These are phyloP conservation scores for Talaromyces sp. DNA, from an alignment of 2,329 filamentous ascomycete species.

Conservation along the genomic window DNA sequence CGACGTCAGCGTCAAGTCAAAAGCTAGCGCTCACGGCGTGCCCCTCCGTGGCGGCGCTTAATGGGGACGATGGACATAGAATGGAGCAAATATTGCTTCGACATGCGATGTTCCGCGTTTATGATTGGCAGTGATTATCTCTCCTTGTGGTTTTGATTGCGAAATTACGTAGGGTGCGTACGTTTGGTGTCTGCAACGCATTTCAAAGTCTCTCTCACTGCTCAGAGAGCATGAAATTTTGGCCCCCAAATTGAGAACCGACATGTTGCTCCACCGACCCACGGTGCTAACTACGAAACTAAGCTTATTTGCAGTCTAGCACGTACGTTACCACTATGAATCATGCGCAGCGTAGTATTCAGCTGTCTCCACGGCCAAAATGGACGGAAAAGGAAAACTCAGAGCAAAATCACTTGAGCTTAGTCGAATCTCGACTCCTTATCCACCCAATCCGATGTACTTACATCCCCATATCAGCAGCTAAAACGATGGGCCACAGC, in stretches of 20 bases:
- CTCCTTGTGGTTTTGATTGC: not conserved
- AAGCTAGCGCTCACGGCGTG: not conserved
- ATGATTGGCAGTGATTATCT: not conserved
- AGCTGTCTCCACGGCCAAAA: not conserved
- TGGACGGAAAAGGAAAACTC: not conserved
- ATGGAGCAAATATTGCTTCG: not conserved
- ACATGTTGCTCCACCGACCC: not conserved
- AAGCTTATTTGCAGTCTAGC: not conserved
- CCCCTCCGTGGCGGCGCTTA: not conserved
- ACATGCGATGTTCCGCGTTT: not conserved
- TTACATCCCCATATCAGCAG: not conserved
- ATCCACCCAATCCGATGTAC: not conserved
- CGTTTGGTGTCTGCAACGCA: not conserved
- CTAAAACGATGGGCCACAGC: not conserved
- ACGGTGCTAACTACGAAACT: not conserved
- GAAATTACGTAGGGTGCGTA: not conserved
- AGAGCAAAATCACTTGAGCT: not conserved
- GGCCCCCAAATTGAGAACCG: not conserved
- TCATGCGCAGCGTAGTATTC: not conserved
- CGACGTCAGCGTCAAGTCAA: not conserved
- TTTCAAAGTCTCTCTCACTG: not conserved
- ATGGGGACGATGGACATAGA: not conserved
- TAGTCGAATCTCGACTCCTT: not conserved
- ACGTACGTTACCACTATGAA: not conserved
- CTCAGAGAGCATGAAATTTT: not conserved